phyloP scores from a whole-genome alignment of 2,329 filamentous ascomycete genomes.

The Colletotrichum lupini region DNA sequence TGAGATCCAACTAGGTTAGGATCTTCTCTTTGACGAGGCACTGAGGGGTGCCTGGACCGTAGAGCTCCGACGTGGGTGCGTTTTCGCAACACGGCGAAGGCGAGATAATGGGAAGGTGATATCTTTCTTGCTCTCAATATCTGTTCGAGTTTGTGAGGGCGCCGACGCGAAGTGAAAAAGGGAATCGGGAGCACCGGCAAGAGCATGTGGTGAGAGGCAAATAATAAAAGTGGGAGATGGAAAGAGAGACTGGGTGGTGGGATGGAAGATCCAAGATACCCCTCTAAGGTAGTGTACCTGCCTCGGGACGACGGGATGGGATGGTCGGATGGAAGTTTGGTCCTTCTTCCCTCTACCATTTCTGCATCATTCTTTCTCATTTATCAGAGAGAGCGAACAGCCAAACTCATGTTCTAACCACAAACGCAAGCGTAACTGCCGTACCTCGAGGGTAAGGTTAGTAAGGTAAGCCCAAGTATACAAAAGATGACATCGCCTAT shows the following conservation, averaged over 20 bases:
- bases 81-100: background rate
- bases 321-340: background rate
- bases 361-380: background rate
- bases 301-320: background rate
- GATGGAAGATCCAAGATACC: background rate
- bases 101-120: background rate
- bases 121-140: background rate
- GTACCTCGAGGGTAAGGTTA: background rate
- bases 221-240: background rate
- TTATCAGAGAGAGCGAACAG: background rate
- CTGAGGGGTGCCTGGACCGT: background rate
- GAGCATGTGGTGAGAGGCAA: background rate
- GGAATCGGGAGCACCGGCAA: constrained; percentile 8
- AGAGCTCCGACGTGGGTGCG: background rate
- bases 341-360: background rate
- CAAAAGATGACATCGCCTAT: background rate
- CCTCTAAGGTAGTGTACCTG: background rate
- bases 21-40: background rate
- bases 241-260: background rate
- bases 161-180: background rate
- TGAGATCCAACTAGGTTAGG: constrained; percentile 10
- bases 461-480: background rate
- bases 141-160: background rate
- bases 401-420: background rate
- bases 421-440: background rate